Evolutionary conservation across 2,329 filamentous ascomycete genomes (phyloP), one percentile per base, ranked within the genome.

Genomic region (Dactylellina leptospora): DNA sequence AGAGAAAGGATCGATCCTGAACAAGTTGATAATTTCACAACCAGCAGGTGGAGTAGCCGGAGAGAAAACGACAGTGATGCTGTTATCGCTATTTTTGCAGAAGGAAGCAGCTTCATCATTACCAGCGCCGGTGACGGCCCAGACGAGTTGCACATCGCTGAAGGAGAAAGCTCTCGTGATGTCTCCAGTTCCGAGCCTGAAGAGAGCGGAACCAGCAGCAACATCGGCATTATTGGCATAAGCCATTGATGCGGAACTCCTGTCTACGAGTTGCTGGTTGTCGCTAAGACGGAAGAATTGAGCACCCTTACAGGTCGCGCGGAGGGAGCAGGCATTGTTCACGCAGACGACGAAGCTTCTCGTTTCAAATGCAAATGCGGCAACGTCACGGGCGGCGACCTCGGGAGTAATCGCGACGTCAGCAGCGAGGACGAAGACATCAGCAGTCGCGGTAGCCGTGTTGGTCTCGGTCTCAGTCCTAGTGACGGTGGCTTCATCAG

Each of bases 41-140:
- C 51, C 51, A 9, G 16, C 28, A 11, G 64, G 64, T 25, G 50
- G 38, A 9, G 28, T 11, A 13, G n/a, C 16, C 3, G 36, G n/a
- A 25, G 36, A 56, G 28, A 58, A 71, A 4, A 71, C 58, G 22
- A 55, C 48, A 9, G 18, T 23, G 25, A 71, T 36, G 22, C 16
- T 58, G n/a, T 71, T 71, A 51, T 71, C 58, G 4, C 30, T 1
- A 18, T 58, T 62, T 44, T 25, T 55, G 55, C 66, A 71, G 30
- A 58, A 71, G 3, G 50, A 44, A 4, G 30, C 58, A 25, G 22
- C 18, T 9, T 25, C 18, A 40, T 25, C 27, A 23, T 23, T 25
- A 1, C 42, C 40, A 4, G 44, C 22, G 20, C 40, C 40, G 4
- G 27, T 20, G 28, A 60, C 36, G 25, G 18, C 20, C 66, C 66